Conservation (phyloP, 352 stramenopile species). For the Sclerospora graminicola region DNA sequence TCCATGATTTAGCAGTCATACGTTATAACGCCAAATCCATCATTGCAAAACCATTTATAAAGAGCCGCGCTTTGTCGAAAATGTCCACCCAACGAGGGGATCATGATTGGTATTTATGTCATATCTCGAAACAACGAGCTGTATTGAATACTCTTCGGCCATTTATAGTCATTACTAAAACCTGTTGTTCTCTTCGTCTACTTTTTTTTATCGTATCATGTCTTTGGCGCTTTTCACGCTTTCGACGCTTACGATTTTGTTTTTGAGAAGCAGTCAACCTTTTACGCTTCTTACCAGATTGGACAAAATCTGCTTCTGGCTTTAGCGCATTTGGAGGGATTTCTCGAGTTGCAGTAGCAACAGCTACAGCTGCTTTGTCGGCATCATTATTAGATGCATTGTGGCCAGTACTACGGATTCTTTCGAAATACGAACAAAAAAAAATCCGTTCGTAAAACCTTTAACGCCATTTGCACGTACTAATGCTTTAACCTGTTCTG, state of each 20-base stretch:
- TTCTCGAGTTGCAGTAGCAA: not conserved
- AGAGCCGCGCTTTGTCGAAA: too few relatives aligned
- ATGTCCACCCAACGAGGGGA: too few relatives aligned
- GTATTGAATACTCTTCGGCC: too few relatives aligned
- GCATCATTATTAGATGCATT: not conserved
- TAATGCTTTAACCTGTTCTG: constrained; percentile 63
- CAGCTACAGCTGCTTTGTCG: constrained; percentile 1
- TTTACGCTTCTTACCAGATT: constrained; percentile 42
- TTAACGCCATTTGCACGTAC: constrained; percentile 88
- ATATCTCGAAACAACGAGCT: too few relatives aligned
- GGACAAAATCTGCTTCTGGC: not conserved
- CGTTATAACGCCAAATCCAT: too few relatives aligned
- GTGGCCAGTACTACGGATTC: constrained; percentile 10
- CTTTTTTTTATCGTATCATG: not conserved
- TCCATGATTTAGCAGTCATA: too few relatives aligned
- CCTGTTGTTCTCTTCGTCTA: too few relatives aligned
- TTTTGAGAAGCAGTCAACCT: constrained; percentile 50
- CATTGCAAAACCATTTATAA: too few relatives aligned
- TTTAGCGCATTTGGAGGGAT: not conserved
- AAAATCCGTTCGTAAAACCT: constrained; percentile 95
- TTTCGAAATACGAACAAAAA: constrained; percentile 94
- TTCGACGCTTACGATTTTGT: constrained; percentile 65
- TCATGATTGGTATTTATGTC: too few relatives aligned
- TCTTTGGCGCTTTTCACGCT: constrained; percentile 58
- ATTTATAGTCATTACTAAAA: too few relatives aligned